Evolutionary conservation across 306 rosid genomes (phyloP).

Genomic region (Prosopis cineraria): DNA sequence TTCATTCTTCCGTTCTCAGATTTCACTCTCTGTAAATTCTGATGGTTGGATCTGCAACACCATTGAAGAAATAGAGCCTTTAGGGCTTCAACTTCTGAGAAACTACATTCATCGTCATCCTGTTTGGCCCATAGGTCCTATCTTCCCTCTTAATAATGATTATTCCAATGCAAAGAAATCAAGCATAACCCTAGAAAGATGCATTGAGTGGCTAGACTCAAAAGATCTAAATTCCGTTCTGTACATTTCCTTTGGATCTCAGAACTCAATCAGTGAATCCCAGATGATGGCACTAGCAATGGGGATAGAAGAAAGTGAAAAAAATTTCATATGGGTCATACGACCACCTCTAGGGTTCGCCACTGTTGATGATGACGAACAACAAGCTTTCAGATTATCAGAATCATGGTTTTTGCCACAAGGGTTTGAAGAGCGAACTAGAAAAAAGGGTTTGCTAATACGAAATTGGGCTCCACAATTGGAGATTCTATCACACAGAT

Average conservation of each 20-base stretch:
- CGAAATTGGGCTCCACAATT: conserved; percentile 75
- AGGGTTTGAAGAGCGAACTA: no score
- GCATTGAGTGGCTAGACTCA: conserved; percentile 55
- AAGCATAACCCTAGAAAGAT: conserved; percentile 48
- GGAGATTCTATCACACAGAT: conserved; percentile 64
- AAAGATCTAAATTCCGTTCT: conserved; percentile 50
- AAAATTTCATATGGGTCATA: conserved; percentile 63
- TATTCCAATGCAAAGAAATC: conserved; percentile 25
- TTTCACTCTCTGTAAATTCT: conserved; percentile 37
- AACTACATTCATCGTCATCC: conserved; percentile 37
- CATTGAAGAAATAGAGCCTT: conserved; percentile 58
- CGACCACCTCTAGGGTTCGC: conserved; percentile 72
- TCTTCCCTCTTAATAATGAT: conserved; percentile 27
- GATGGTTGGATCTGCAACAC: conserved; percentile 71
- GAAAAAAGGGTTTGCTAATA: conserved; percentile 50
- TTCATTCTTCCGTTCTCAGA: conserved; percentile 39
- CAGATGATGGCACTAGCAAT: conserved; percentile 74
- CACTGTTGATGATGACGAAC: conserved; percentile 44
- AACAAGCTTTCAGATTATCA: conserved; percentile 40
- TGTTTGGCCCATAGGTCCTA: conserved; percentile 60
- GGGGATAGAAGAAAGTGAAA: conserved; percentile 63
- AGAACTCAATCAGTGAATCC: conserved; percentile 57
- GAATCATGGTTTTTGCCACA: conserved; percentile 59
- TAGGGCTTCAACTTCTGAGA: conserved; percentile 54
- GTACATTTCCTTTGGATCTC: conserved; percentile 78